phyloP scores from a whole-genome alignment of 345 rosid genomes.

The Cochlearia excelsa region DNA sequence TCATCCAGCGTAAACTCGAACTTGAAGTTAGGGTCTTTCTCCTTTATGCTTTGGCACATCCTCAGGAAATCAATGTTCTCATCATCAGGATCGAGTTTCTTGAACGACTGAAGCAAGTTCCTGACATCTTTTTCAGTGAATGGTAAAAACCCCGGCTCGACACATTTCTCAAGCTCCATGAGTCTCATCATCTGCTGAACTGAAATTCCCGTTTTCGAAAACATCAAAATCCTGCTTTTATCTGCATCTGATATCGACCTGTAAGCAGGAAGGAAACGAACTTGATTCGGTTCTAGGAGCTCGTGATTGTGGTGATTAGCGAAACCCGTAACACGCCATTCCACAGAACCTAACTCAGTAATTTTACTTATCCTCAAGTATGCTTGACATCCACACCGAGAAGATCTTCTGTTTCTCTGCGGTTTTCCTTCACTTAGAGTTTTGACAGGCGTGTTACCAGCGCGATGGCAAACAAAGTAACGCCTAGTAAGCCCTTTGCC shows the following conservation, averaged over 20 bases:
- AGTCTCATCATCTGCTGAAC: conserved; percentile 99
- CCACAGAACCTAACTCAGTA: conserved; percentile 64
- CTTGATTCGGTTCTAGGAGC: conserved; percentile 85
- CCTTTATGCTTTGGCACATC: conserved; percentile 89
- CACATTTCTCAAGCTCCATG: conserved; percentile 95
- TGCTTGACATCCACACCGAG: conserved; percentile 93
- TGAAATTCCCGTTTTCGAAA: conserved; percentile 93
- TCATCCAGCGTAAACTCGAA: conserved; percentile 71
- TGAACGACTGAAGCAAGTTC: conserved; percentile 86
- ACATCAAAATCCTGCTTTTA: conserved; percentile 87
- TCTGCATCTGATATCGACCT: conserved; percentile 88
- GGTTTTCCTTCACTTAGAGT: conserved; percentile 64
- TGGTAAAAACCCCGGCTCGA: conserved; percentile 90
- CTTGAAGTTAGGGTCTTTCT: conserved; percentile 86
- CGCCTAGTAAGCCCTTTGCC: conserved; percentile 96
- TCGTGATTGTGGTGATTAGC: conserved; percentile 88
- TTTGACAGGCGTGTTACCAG: conserved; percentile 93
- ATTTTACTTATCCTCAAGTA: conserved; percentile 79
- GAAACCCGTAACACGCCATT: conserved; percentile 97
- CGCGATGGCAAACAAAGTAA: conserved; percentile 94
- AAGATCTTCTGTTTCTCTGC: conserved; percentile 86
- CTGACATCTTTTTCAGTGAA: conserved; percentile 98
- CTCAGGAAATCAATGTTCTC: conserved; percentile 80
- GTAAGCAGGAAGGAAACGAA: conserved; percentile 94
- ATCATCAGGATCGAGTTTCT: conserved; percentile 82